A percentile compares a stretch with the other conserved stretches of the same genome.
These are phyloP conservation scores for Colletotrichum limetticola DNA, from an alignment of 2,329 filamentous ascomycete species.

Conservation along the genomic window DNA sequence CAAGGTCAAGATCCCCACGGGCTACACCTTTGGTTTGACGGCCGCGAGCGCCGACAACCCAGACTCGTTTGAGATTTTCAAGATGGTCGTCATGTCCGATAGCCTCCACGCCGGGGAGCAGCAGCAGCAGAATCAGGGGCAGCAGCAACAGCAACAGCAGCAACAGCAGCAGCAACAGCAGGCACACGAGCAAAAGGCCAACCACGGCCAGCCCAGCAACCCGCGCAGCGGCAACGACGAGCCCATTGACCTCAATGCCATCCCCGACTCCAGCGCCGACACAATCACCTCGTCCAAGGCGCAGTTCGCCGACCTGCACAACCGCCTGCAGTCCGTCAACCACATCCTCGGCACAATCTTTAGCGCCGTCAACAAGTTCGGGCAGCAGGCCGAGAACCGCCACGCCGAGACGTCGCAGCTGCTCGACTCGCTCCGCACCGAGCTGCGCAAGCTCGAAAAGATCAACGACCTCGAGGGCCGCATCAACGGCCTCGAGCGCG, in stretches of 20 bases:
- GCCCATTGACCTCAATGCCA: conserved; percentile 49
- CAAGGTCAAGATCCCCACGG: conserved; percentile 80
- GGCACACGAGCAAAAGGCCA: conserved; percentile 41
- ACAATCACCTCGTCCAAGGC: conserved; percentile 59
- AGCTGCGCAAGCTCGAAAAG: conserved; percentile 56
- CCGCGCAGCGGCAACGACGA: conserved; percentile 41
- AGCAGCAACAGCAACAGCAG: conserved; percentile 47
- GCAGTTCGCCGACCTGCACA: conserved; percentile 88
- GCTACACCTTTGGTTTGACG: conserved; percentile 88
- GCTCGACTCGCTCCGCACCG: conserved; percentile 57
- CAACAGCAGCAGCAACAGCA: conserved; percentile 48
- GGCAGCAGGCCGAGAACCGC: conserved; percentile 63
- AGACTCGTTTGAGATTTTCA: conserved; percentile 95
- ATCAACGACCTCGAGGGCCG: conserved; percentile 56
- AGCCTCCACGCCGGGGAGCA: conserved; percentile 46
- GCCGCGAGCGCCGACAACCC: conserved; percentile 91
- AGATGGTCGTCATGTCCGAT: conserved; percentile 78
- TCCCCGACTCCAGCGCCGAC: conserved; percentile 61
- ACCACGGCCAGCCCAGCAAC: conserved; percentile 40
- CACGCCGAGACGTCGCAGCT: conserved; percentile 64
- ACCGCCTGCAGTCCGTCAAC: conserved; percentile 79
- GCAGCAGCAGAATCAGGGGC: conserved; percentile 42
- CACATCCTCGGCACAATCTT: conserved; percentile 75
- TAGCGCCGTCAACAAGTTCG: conserved; percentile 62
- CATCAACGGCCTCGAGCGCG: conserved; percentile 65